Conservation (phyloP, 495 filamentous ascomycete genomes). For the Lepidopterella palustris region DNA sequence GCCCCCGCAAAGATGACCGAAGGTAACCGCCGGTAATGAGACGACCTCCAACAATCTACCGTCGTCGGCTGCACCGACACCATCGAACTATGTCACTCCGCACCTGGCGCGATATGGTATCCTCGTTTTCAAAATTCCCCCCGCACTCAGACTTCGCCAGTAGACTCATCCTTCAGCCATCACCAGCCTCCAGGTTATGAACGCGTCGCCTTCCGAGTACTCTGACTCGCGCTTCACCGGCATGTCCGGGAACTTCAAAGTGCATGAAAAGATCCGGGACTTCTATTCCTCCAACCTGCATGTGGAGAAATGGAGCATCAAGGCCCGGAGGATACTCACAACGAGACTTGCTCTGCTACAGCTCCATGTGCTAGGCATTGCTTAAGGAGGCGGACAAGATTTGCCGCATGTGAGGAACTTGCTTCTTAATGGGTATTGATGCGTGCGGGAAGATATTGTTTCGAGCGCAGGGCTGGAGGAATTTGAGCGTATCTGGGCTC, state of each 20-base stretch:
- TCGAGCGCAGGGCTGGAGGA: slow-evolving; percentile 2
- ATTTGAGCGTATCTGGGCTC: slow-evolving; percentile 9
- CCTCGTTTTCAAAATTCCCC: slow-evolving; percentile 15
- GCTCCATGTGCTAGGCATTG: not conserved
- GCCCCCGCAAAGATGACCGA: not conserved
- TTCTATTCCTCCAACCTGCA: slow-evolving; percentile 11
- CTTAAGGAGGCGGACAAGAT: slow-evolving; percentile 5
- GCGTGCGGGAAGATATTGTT: slow-evolving; percentile 7
- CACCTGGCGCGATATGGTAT: slow-evolving; percentile 1
- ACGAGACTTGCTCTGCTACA: slow-evolving; percentile 6
- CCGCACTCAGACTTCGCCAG: not conserved
- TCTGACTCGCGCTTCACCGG: slow-evolving; percentile 2
- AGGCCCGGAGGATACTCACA: slow-evolving; percentile 9
- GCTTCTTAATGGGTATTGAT: not conserved
- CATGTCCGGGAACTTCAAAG: slow-evolving; percentile 9
- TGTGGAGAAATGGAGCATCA: slow-evolving; percentile 10
- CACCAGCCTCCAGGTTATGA: slow-evolving; percentile 13
- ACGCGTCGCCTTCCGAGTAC: slow-evolving; percentile 9
- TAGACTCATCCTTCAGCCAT: slow-evolving; percentile 3
- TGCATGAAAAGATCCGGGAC: not conserved
- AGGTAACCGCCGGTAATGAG: slow-evolving; percentile 8
- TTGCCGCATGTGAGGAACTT: slow-evolving; percentile 5
- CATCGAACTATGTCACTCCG: slow-evolving; percentile 7
- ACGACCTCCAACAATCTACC: slow-evolving; percentile 10
- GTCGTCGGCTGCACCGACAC: slow-evolving; percentile 13